These are phyloP conservation scores for Physaria fendleri DNA, from an alignment of 345 rosid species.

Conservation along the genomic window DNA sequence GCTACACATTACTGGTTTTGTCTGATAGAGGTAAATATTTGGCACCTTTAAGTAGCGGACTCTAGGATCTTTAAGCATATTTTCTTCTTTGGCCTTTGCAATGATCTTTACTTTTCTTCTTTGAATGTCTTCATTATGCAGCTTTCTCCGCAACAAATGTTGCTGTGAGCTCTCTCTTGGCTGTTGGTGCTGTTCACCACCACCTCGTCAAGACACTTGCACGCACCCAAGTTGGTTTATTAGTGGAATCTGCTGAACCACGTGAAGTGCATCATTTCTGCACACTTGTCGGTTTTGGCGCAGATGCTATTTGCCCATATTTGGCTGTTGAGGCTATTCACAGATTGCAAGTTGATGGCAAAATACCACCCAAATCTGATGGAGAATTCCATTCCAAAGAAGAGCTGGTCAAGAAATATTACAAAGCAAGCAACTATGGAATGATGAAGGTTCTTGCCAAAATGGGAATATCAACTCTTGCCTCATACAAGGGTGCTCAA, in stretches of 20 bases:
- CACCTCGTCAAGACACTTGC: constrained; percentile 83
- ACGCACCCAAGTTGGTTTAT: constrained; percentile 85
- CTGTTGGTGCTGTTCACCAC: constrained; percentile 98
- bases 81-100: background rate
- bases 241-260: constrained; percentile 97
- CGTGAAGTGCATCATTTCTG: constrained; percentile 99
- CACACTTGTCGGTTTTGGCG: constrained; percentile 93
- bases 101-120: background rate
- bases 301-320: constrained; percentile 97
- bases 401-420: constrained; percentile 84
- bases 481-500: constrained; percentile 99
- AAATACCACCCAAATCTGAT: constrained; percentile 78
- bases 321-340: constrained; percentile 75
- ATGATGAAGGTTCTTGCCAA: constrained; percentile 99
- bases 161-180: constrained; percentile 95
- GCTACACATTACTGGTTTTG: constrained; percentile 77
- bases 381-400: constrained; percentile 82
- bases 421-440: constrained; percentile 96
- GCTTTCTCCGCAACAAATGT: constrained; percentile 78
- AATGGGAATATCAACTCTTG: constrained; percentile 98
- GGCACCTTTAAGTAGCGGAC: background rate
- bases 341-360: constrained; percentile 93
- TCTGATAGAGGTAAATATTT: constrained; percentile 84
- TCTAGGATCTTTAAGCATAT: background rate
- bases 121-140: constrained; percentile 10